These are phyloP conservation scores for Macrophomina phaseolina DNA, from an alignment of 2,329 filamentous ascomycete genomes.

Conservation along the genomic window DNA sequence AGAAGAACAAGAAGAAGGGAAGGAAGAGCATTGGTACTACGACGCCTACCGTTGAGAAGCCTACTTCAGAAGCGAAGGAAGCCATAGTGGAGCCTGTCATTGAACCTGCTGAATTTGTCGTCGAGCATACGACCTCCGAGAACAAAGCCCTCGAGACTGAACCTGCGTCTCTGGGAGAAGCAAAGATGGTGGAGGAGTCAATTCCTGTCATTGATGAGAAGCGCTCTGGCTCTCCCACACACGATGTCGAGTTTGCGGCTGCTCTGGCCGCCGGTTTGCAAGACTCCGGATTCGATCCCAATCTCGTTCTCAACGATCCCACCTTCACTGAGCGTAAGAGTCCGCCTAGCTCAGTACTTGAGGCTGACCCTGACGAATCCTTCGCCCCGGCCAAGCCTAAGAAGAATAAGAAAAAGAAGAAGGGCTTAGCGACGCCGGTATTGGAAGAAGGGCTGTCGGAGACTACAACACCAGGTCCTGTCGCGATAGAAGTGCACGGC, in stretches of 20 bases:
- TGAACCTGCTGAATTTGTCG: not conserved
- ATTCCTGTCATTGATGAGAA: slow-evolving; percentile 11
- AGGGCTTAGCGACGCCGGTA: not conserved
- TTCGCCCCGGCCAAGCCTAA: slow-evolving; percentile 30
- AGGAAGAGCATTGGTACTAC: slow-evolving; percentile 39
- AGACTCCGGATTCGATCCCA: slow-evolving; percentile 54
- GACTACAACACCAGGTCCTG: not conserved
- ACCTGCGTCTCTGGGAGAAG: not conserved
- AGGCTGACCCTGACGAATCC: slow-evolving; percentile 31
- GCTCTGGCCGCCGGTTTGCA: slow-evolving; percentile 54
- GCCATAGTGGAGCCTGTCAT: not conserved
- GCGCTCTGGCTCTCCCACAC: slow-evolving; percentile 35
- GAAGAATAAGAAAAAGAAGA: slow-evolving; percentile 39
- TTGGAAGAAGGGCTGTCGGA: not conserved
- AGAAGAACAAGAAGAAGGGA: slow-evolving; percentile 41
- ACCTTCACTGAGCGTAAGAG: slow-evolving; percentile 40
- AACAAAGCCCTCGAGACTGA: not conserved
- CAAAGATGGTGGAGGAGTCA: not conserved
- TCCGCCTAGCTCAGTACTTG: slow-evolving; percentile 38
- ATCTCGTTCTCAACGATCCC: slow-evolving; percentile 52
- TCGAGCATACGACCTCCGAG: not conserved
- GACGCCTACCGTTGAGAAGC: not conserved
- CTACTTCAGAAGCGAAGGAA: not conserved
- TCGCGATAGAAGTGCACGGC: slow-evolving; percentile 34
- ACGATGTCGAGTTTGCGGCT: slow-evolving; percentile 55